Base-by-base conservation (phyloP, 1,284 basidiomycete species). In the Gymnopus androsaceus region DNA sequence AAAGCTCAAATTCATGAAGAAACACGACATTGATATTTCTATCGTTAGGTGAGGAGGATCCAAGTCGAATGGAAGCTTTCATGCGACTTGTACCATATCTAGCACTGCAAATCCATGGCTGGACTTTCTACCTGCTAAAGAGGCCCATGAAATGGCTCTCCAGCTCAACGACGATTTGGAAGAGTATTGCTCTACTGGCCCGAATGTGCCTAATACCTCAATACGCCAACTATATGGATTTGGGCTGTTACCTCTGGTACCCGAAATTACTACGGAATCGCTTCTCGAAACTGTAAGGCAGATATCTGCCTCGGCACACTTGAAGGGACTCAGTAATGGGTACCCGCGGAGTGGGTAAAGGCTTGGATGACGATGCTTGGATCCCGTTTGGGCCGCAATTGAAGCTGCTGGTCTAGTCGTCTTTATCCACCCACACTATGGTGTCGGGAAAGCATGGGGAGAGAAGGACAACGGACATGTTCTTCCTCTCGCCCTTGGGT, bases 361-460 rank as follows among this genome's bases (percentile, higher is more conserved):
- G 92, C 1, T 73, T 94, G 15, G 92, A 94, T 64, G 92, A 94
- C 64, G 78, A 79, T 28, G 78, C 75, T 78, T 94, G 28, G 88
- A 94, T 61, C 85, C 88, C 0, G 76, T 94, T 6, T 94, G 90
- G 90, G 78, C 75, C 19, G 87, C 88, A 12, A 78, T 93, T 47
- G 83, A 85, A 55, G 73, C 78, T 44, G 77, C 83, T 1, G 81
- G 81, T 1, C 78, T 94, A 3, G 85, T 91, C 19, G 80, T 89
- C 14, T 94, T 94, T 72, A 67, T 93, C 37, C 91, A 94, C 64
- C 91, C 90, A 7, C 90, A 94, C 66, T 92, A 92, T 65, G 88
- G 89, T 6, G 81, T 92, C 63, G 67, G 72, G 23, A 78, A 76
- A 55, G 80, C 81, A 11, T 94, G 87, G 79, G 92, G 91, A 1